Evolutionary conservation across 768 basidiomycete species (phyloP), one percentile per base, ranked within the genome.

Genomic region (Mycena amicta): DNA sequence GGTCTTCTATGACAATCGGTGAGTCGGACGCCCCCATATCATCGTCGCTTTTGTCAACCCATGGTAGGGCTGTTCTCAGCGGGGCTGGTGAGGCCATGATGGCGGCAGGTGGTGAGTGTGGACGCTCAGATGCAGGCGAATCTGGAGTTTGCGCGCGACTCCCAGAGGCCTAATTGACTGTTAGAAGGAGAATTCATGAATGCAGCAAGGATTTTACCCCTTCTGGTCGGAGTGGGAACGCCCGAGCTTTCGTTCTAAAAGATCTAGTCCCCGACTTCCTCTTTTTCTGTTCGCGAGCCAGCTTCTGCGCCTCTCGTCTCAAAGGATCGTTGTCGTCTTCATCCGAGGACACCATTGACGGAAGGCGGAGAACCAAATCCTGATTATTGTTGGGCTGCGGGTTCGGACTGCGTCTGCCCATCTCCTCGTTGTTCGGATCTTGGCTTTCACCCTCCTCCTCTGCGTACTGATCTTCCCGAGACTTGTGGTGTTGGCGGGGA

Each of bases 381-480:
- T n/a, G n/a, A n/a, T n/a, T n/a, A n/a, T n/a, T 13, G 22, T 45
- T n/a, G 43, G 6, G 8, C 6, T 45, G 13, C 22, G 22, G 43
- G 20, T 6, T 6, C 43, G 13, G 43, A 18, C 15, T 45, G 15
- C 43, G 43, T 15, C 15, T 5, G 22, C 22, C 43, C 43, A 23
- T 6, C 22, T 15, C 55, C 12, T 72, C 72, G 27, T 75, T 73
- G 47, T 68, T 69, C 18, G 26, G 12, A 13, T 49, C 25, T 22
- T 26, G 25, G 26, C 27, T 49, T 28, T 49, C 47, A 6, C 22
- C 43, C 33, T 37, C 33, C 22, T 71, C 66, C 31, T 71, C 60
- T 27, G 71, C 75, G 20, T 74, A 73, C 29, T 64, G 66, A 45
- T 73, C 70, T 13, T 63, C 67, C 2, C 62, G 60, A 40, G 67